phyloP scores from a whole-genome alignment of 1,284 basidiomycete species.

The Takashimella koratensis region DNA sequence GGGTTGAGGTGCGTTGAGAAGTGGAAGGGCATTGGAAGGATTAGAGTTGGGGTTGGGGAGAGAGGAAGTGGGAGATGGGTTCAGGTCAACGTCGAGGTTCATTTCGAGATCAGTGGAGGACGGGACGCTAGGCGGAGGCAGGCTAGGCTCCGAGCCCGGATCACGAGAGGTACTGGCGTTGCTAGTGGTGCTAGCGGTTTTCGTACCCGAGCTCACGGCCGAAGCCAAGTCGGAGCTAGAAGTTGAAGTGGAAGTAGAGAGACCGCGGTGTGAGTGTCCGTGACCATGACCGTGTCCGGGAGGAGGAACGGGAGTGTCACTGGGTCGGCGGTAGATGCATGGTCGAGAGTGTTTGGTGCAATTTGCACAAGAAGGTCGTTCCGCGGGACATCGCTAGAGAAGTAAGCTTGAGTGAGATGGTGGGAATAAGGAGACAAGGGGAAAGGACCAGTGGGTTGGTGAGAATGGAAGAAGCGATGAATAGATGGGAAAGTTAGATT shows the following conservation, averaged over 20 bases:
- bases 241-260: not conserved
- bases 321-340: slow-evolving; percentile 12
- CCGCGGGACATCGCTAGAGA: slow-evolving; percentile 14
- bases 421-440: not conserved
- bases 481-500: not conserved
- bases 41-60: not conserved
- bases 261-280: slow-evolving; percentile 4
- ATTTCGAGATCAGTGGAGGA: no score
- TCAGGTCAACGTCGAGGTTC: not conserved
- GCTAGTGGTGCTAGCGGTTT: no score
- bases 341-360: slow-evolving; percentile 11
- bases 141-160: no score
- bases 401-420: not conserved
- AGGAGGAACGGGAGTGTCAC: not conserved
- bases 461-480: not conserved
- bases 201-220: no score
- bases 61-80: not conserved
- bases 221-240: not conserved
- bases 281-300: no score
- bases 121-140: no score
- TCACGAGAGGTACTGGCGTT: no score
- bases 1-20: no score
- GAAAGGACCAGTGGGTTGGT: not conserved
- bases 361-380: slow-evolving; percentile 15
- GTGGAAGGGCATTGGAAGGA: no score